Base-by-base conservation (phyloP, 148 eudicot species). In the Camellia sinensis region DNA sequence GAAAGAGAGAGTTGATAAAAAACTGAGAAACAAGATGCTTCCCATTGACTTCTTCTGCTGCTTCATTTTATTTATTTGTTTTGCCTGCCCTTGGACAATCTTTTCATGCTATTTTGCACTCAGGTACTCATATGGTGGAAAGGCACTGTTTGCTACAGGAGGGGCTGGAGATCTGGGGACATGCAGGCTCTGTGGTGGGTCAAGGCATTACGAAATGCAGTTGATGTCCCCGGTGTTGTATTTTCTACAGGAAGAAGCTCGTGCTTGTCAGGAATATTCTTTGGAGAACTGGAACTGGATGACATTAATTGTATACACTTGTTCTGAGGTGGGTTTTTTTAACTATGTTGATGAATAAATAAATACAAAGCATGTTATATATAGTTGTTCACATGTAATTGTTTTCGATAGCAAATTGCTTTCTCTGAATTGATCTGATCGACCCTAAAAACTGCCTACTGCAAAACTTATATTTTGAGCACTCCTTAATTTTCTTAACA, bases 121-220 rank as follows among this genome's bases (percentile, higher is more conserved):
- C 86, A 95, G 99, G 87, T 95, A 95, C 78, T 88, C 92, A 9
- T 92, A 86, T 64, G 93, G 93, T 71, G 99, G 98, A 80, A 89
- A 87, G 85, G 97, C 99, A 21, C 80, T 96, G 67, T 45, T 96
- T 85, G 93, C 97, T 80, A 88, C 87, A 59, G 85, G 85, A 82
- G 83, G 84, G 75, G 74, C 78, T 12, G 83, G 81, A 52, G 87
- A 88, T 78, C 88, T 88, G 52, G 89, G 87, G 69, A 75, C 66
- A 59, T 96, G 99, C 75, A 68, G 66, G 71, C 80, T 88, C 13
- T 96, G 99, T 86, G 95, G 97, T 84, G 94, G 82, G 74, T 61
- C 87, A 74, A 88, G 93, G 85, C 88, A 90, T 61, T 93, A 84
- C 63, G 99, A 96, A 83, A 83, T 96, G 95, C 99, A 96, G 87